Evolutionary conservation across 345 rosid species (phyloP).

Genomic region (Pistacia vera): DNA sequence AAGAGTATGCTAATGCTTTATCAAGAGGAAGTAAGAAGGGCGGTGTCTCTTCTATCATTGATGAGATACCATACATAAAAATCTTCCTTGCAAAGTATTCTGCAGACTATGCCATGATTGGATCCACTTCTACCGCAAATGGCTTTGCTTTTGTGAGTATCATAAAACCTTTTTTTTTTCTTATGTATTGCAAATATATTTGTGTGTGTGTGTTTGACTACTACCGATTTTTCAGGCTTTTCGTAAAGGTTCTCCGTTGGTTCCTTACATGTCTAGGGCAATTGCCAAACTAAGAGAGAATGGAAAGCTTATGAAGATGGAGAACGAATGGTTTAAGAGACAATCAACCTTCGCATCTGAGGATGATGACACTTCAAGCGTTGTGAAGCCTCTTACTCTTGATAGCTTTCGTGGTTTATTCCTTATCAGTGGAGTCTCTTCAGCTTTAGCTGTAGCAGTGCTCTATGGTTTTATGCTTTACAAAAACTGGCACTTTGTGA

Average conservation of each 20-base stretch:
- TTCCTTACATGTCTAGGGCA: slow-evolving; percentile 29
- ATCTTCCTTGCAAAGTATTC: slow-evolving; percentile 20
- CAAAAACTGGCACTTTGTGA: too few species aligned
- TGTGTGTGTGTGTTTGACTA: too few species aligned
- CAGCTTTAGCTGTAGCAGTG: slow-evolving; percentile 18
- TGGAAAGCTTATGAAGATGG: not conserved
- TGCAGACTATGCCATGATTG: slow-evolving; percentile 28
- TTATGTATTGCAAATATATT: too few species aligned
- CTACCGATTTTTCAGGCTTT: slow-evolving; percentile 26
- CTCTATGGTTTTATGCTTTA: not conserved
- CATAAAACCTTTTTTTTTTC: too few species aligned
- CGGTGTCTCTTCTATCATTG: slow-evolving; percentile 32
- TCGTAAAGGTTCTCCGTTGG: slow-evolving; percentile 33
- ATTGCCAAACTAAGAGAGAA: slow-evolving; percentile 31
- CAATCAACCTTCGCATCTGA: not conserved
- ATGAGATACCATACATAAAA: slow-evolving; percentile 36
- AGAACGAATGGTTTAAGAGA: slow-evolving; percentile 24
- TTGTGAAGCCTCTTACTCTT: too few species aligned
- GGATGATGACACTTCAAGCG: not conserved
- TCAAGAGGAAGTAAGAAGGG: slow-evolving; percentile 26
- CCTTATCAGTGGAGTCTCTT: slow-evolving; percentile 27
- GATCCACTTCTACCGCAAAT: slow-evolving; percentile 22
- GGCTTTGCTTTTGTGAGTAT: slow-evolving; percentile 54
- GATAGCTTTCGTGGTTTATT: slow-evolving; percentile 35
- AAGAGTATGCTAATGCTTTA: slow-evolving; percentile 23